A percentile compares a stretch with the other conserved stretches of the same genome.
Conservation (phyloP, 169 alveolate genomes). For the Eimeria zaria region DNA sequence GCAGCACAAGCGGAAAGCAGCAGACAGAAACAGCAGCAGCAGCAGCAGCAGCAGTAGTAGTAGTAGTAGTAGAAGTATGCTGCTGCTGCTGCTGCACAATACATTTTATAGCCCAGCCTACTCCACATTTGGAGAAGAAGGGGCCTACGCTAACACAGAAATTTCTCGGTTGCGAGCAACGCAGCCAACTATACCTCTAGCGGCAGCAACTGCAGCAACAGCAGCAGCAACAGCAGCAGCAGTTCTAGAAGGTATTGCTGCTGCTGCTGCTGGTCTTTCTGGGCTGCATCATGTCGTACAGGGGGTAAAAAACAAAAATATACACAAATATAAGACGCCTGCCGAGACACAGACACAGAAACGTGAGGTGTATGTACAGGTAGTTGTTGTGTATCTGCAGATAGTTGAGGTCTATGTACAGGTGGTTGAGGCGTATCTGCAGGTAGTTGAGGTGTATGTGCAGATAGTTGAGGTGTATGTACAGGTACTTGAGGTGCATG, state of each 20-base stretch:
- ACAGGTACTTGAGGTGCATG: too few relatives aligned
- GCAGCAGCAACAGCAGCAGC: neutral
- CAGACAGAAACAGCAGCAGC: slow-evolving; percentile 13
- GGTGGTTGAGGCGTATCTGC: too few relatives aligned
- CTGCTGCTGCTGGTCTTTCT: slow-evolving; percentile 12
- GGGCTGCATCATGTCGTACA: neutral
- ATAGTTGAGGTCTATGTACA: too few relatives aligned
- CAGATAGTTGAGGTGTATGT: too few relatives aligned
- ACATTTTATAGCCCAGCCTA: neutral
- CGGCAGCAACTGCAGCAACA: slow-evolving; percentile 27
- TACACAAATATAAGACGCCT: too few relatives aligned
- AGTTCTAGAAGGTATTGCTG: too few relatives aligned
- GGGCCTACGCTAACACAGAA: neutral
- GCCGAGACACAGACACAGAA: too few relatives aligned
- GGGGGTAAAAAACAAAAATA: neutral
- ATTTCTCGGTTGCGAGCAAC: neutral
- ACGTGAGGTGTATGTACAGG: too few relatives aligned
- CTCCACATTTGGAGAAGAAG: neutral
- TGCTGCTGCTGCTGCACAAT: slow-evolving; percentile 15
- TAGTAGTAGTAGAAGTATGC: too few relatives aligned
- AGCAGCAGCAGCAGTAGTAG: too few relatives aligned
- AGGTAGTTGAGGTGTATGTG: too few relatives aligned
- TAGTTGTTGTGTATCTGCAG: too few relatives aligned
- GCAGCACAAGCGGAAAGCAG: neutral
- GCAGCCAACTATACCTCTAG: neutral